phyloP scores from a whole-genome alignment of 2,329 filamentous ascomycete genomes.

The Colletotrichum echinochloae region DNA sequence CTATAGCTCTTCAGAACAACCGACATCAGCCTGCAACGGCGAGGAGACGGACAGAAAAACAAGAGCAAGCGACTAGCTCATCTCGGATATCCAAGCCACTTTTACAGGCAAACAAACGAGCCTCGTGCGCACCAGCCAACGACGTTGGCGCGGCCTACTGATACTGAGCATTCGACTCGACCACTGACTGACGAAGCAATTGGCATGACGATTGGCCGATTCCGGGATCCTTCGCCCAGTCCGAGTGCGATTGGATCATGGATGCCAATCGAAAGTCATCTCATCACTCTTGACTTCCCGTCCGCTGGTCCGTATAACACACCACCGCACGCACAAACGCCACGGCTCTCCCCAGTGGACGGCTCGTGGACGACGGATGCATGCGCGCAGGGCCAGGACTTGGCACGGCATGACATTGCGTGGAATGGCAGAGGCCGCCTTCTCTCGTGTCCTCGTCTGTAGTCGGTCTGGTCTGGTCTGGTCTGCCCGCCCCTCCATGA shows the following conservation, averaged over 20 bases:
- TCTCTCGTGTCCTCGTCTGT: background rate
- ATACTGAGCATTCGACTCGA: constrained; percentile 7
- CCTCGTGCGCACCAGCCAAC: constrained; percentile 20
- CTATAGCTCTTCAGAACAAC: background rate
- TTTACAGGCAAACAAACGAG: background rate
- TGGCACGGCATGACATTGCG: constrained; percentile 7
- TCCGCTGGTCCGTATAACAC: constrained; percentile 16
- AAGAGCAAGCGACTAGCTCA: constrained; percentile 7
- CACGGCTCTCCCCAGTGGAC: background rate
- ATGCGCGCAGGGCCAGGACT: constrained; percentile 19
- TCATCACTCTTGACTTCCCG: constrained; percentile 13
- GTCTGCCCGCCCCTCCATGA: constrained; percentile 30
- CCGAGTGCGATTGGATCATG: constrained; percentile 1
- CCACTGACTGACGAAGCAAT: constrained; percentile 19
- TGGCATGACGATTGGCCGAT: constrained; percentile 20
- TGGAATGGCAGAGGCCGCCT: constrained; percentile 2
- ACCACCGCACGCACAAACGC: background rate
- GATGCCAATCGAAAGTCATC: constrained; percentile 10
- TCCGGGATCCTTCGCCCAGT: constrained; percentile 12
- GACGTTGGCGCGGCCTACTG: background rate
- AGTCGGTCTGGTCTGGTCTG: background rate
- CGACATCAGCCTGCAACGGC: constrained; percentile 4
- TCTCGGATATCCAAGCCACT: background rate
- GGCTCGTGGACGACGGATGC: background rate
- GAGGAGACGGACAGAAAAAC: background rate